phyloP scores from a whole-genome alignment of 208 protist species.

The Strigomonas culicis region DNA sequence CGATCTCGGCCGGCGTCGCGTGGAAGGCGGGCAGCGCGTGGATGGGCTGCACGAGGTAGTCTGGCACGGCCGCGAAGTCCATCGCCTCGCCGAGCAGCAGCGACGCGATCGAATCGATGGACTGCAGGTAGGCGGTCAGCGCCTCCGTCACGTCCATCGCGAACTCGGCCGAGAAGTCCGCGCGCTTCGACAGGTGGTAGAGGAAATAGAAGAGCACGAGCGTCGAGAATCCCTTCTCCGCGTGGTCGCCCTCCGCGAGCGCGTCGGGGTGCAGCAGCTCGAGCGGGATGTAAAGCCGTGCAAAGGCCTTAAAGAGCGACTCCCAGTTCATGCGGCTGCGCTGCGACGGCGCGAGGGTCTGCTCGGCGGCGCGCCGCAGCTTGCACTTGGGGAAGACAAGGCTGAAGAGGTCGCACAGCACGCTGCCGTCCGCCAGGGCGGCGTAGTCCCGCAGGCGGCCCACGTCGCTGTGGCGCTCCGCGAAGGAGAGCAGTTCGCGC shows the following conservation, averaged over 20 bases:
- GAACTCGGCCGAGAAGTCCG: constrained; percentile 80
- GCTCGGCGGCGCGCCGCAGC: constrained; percentile 44
- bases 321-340: constrained; percentile 57
- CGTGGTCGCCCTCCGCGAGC: constrained; percentile 24
- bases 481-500: constrained; percentile 82
- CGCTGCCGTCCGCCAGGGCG: constrained; percentile 47
- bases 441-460: constrained; percentile 48
- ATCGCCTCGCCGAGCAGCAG: constrained; percentile 61
- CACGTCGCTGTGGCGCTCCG: constrained; percentile 53
- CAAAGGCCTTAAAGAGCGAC: constrained; percentile 38
- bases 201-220: constrained; percentile 82
- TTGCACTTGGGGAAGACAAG: constrained; percentile 53
- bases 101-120: constrained; percentile 63
- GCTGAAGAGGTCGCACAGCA: constrained; percentile 64
- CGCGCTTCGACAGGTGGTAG: constrained; percentile 59
- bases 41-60: constrained; percentile 32
- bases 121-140: constrained; percentile 65
- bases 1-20: constrained; percentile 11
- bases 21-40: constrained; percentile 25
- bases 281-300: constrained; percentile 43
- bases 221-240: constrained; percentile 58
- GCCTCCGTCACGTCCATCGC: constrained; percentile 53
- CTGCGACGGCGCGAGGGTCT: constrained; percentile 65
- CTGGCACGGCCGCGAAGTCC: constrained; percentile 40
- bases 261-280: constrained; percentile 37